phyloP scores from a whole-genome alignment of 2,329 filamentous ascomycete species.

The Fusarium sp. region DNA sequence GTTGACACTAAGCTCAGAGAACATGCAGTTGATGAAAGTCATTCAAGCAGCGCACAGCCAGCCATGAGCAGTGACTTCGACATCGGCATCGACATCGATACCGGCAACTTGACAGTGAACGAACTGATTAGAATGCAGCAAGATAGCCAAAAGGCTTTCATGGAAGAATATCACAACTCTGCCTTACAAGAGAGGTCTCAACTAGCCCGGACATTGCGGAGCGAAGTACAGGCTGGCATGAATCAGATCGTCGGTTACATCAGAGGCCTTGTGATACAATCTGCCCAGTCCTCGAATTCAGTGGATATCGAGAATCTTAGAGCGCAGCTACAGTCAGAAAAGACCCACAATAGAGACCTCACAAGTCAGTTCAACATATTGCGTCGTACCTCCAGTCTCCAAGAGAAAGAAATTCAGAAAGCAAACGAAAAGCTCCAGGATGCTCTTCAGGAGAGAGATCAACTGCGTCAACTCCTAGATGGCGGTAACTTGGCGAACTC shows the following conservation, averaged over 20 bases:
- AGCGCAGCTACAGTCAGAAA: too few relatives aligned
- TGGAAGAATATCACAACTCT: background rate
- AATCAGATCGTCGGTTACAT: background rate
- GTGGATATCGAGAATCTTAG: rapidly evolving
- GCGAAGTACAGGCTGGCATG: background rate
- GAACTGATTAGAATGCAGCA: too few relatives aligned
- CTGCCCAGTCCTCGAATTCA: background rate
- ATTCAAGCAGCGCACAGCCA: too few relatives aligned
- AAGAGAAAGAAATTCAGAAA: background rate
- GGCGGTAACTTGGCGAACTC: slow-evolving; percentile 1
- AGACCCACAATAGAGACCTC: too few relatives aligned
- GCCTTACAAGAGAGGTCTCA: background rate
- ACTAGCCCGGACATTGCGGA: background rate
- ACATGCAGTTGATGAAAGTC: background rate
- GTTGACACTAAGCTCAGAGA: rapidly evolving
- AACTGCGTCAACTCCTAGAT: background rate
- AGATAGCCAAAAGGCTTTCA: background rate
- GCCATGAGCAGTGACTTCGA: too few relatives aligned
- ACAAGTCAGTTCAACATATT: too few relatives aligned
- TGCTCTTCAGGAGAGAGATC: slow-evolving; percentile 2
- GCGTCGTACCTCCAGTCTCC: too few relatives aligned
- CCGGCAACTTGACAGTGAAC: rapidly evolving
- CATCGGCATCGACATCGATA: rapidly evolving
- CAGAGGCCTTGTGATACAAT: rapidly evolving
- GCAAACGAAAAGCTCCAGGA: background rate